Base-by-base conservation (phyloP, 106 monocot genomes). In the Platanthera guangdongensis region DNA sequence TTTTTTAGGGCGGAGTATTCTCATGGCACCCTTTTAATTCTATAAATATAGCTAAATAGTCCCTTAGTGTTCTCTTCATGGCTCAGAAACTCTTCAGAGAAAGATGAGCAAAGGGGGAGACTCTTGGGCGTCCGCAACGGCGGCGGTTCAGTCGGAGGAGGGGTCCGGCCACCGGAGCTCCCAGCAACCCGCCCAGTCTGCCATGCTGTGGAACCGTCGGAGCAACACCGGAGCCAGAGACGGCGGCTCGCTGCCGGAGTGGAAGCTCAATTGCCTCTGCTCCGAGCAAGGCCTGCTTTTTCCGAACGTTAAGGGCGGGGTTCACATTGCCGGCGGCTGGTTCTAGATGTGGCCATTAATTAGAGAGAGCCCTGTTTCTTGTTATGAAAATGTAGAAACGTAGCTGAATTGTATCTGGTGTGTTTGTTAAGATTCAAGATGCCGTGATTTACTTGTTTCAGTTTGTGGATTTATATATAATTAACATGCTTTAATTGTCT, bases 191-290 rank as follows among this genome's bases (percentile, higher is more conserved):
- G 19, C 72, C 14, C 50, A 11, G 19, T 51, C n/a, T 6, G 8
- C 10, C 45, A 72, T 72, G 51, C 72, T 18, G 19, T 51, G 72
- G 51, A 72, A 72, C 22, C 13, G 70, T 6, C 70, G 48, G 70
- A 50, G 19, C 0, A 8, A 11, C 10, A 8, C 19, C 72, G 12
- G 5, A 46, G 47, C 70, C 47, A 21, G 6, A 1, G 51, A 72
- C 16, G 51, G 72, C 45, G 82, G 69, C 49, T 39, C 75, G 18
- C 48, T 84, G 77, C 86, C 86, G 12, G 86, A 78, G 75, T 86
- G 86, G 86, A 86, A 86, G 74, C 83, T 86, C 74, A 9, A 80
- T 12, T 70, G 77, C 78, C 78, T 86, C 68, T 83, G 80, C 78
- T 2, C 76, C 18, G 86, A 86, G 14, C 25, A 70, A 50, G 19